Conservation (phyloP, 768 basidiomycete species). For the Suillus sp. region DNA sequence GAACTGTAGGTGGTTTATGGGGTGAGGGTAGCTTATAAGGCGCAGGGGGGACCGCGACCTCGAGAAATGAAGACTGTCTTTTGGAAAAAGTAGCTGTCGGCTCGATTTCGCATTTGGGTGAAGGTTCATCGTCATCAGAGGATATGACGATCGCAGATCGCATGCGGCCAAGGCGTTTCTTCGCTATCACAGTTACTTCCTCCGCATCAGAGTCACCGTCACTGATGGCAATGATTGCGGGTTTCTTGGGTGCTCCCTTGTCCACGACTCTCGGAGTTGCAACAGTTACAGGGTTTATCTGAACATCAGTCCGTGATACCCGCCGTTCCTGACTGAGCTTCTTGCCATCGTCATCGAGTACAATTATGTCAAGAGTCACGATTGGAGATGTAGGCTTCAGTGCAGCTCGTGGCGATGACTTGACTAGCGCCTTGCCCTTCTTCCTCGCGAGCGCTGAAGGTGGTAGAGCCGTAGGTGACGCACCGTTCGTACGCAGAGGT, state of each 20-base stretch:
- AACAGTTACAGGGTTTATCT: constrained; percentile 33
- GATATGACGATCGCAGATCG: constrained; percentile 36
- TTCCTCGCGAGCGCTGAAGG: constrained; percentile 26
- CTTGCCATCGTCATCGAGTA: constrained; percentile 62
- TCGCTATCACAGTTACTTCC: constrained; percentile 21
- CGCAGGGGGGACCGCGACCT: constrained; percentile 46
- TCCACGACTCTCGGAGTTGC: constrained; percentile 10
- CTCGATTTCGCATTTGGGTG: constrained; percentile 19
- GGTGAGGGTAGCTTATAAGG: constrained; percentile 21
- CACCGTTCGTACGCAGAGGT: constrained; percentile 31
- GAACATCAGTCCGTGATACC: constrained; percentile 48
- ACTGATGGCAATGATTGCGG: constrained; percentile 24
- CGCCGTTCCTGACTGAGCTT: constrained; percentile 63
- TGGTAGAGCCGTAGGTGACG: constrained; percentile 39
- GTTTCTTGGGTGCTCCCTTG: constrained; percentile 12
- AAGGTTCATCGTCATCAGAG: constrained; percentile 52
- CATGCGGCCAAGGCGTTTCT: constrained; percentile 18
- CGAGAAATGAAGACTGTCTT: constrained; percentile 30
- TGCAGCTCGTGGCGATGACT: constrained; percentile 24
- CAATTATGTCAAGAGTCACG: constrained; percentile 66
- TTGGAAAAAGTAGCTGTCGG: constrained; percentile 10
- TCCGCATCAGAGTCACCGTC: constrained; percentile 33
- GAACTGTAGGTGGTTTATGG: constrained; percentile 18
- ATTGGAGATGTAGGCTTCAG: constrained; percentile 47
- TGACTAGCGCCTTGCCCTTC: constrained; percentile 20